Percentiles rank a stretch among this genome's conserved stretches.
Conservation (phyloP, 305 asterid species). For the Solanum chacoense region DNA sequence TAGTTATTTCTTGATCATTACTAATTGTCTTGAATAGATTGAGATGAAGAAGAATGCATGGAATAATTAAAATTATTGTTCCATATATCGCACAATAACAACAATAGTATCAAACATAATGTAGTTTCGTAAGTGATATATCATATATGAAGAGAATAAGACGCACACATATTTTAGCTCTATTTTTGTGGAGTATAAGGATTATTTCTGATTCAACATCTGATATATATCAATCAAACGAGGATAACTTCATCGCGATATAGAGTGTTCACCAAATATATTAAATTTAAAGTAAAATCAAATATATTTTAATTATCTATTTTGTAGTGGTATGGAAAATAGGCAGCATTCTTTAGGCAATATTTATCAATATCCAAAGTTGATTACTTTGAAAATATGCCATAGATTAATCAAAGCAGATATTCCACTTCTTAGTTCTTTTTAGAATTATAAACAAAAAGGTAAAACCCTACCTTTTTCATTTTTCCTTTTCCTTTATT, state of each 20-base stretch:
- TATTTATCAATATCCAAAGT: constrained; percentile 35
- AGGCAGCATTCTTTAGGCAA: constrained; percentile 13
- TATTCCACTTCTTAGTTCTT: neutral
- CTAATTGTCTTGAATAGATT: neutral
- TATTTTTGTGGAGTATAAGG: neutral
- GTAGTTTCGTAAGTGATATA: neutral
- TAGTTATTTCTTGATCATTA: neutral
- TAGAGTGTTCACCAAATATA: no score
- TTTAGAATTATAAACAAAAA: neutral
- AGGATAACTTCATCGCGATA: neutral
- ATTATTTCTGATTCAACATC: neutral
- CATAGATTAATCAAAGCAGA: neutral
- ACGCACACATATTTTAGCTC: neutral
- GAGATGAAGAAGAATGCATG: neutral
- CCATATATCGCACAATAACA: neutral
- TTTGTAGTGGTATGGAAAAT: neutral
- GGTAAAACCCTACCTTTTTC: neutral
- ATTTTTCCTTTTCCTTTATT: neutral
- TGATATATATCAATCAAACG: neutral
- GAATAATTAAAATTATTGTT: neutral
- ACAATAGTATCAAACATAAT: neutral
- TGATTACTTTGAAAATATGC: constrained; percentile 22
- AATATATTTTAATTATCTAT: neutral
- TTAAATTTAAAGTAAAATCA: neutral
- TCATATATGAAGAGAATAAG: neutral